phyloP scores from a whole-genome alignment of 108 stramenopile genomes.

The Cyclotella atomus region DNA sequence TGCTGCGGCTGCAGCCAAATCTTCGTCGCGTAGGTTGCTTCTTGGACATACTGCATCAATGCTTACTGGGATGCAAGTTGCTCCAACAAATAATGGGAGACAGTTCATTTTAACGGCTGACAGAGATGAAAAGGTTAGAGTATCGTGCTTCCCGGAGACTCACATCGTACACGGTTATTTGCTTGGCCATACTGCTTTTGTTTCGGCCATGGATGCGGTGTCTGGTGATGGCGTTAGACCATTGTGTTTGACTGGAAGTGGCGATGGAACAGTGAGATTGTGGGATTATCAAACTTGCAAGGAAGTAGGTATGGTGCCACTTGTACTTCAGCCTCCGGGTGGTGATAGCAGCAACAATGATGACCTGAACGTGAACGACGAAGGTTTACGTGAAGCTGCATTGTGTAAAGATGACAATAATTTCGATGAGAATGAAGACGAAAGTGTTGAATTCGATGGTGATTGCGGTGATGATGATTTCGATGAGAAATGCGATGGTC shows the following conservation, averaged over 20 bases:
- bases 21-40: constrained; percentile 46
- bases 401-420: constrained; percentile 7
- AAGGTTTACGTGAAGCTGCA: too few relatives aligned
- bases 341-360: too few relatives aligned
- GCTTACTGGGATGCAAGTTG: constrained; percentile 63
- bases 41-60: constrained; percentile 91
- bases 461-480: constrained; percentile 15
- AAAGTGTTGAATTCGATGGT: constrained; percentile 3
- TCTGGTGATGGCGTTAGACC: neutral
- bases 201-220: constrained; percentile 60
- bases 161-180: constrained; percentile 69
- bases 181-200: constrained; percentile 75
- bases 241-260: constrained; percentile 63
- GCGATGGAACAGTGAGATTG: constrained; percentile 75
- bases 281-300: constrained; percentile 61
- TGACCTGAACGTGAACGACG: too few relatives aligned
- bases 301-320: constrained; percentile 43
- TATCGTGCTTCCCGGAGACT: constrained; percentile 76
- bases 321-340: constrained; percentile 22
- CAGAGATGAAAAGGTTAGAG: constrained; percentile 86
- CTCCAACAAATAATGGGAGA: constrained; percentile 9
- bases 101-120: constrained; percentile 74
- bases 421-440: constrained; percentile 15
- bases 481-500: constrained; percentile 18
- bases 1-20: neutral